A percentile compares a stretch with the other conserved stretches of the same genome.
Conservation (phyloP, 192 early-diverging fungal species). For the Entomortierella lignicola region DNA sequence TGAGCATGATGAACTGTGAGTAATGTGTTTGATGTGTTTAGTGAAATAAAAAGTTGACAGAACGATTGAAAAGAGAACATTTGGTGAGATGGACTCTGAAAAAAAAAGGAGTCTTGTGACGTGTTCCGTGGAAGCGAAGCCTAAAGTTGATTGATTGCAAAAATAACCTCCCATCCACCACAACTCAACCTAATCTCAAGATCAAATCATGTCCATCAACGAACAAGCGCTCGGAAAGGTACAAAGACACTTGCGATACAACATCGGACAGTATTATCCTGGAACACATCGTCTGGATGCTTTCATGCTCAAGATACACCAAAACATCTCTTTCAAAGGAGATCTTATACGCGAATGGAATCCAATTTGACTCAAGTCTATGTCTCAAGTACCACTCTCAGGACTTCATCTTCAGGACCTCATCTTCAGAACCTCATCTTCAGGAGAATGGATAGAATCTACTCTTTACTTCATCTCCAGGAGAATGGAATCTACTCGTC, state of each 20-base stretch:
- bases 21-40: neutral
- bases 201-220: conserved; percentile 42
- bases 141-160: neutral
- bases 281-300: neutral
- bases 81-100: neutral
- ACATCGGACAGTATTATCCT: neutral
- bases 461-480: too few species aligned
- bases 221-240: conserved; percentile 53
- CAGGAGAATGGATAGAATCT: neutral
- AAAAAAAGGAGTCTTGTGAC: conserved; percentile 14
- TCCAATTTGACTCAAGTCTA: too few species aligned
- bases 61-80: neutral
- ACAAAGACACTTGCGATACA: neutral
- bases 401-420: neutral
- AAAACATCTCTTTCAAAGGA: neutral
- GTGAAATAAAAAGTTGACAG: neutral
- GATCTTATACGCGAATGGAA: too few species aligned
- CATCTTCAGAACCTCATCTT: neutral
- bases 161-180: neutral
- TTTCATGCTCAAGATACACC: too few species aligned
- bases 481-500: neutral
- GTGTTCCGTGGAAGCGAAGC: too few species aligned
- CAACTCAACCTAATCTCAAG: too few species aligned
- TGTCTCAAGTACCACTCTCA: too few species aligned
- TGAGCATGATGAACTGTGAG: conserved; percentile 65